Evolutionary conservation across 352 stramenopile genomes (phyloP).

Genomic region (Phytophthora sansomeana): DNA sequence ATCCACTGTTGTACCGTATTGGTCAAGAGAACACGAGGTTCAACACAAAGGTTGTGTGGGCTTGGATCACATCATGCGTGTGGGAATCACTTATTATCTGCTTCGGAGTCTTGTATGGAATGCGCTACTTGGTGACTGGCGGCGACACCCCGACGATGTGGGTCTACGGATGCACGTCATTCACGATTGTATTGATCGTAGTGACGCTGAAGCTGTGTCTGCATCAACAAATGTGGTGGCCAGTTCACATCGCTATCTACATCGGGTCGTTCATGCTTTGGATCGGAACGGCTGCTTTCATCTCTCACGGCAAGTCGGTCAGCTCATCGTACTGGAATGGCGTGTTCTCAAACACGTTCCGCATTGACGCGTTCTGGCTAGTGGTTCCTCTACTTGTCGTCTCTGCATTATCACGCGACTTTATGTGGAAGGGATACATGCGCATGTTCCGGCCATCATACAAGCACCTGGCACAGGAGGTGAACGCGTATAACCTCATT

Average conservation of each 20-base stretch:
- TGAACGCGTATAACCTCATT: slow-evolving; percentile 69
- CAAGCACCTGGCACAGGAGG: slow-evolving; percentile 88
- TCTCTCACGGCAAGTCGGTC: slow-evolving; percentile 75
- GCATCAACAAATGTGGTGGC: slow-evolving; percentile 89
- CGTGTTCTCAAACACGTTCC: slow-evolving; percentile 79
- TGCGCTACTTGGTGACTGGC: slow-evolving; percentile 77
- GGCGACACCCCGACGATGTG: slow-evolving; percentile 94
- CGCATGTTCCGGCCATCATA: slow-evolving; percentile 85
- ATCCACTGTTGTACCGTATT: slow-evolving; percentile 85
- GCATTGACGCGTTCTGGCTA: slow-evolving; percentile 77
- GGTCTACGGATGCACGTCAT: slow-evolving; percentile 94
- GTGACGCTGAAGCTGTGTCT: slow-evolving; percentile 95
- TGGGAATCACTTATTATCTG: slow-evolving; percentile 89
- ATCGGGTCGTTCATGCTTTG: slow-evolving; percentile 71
- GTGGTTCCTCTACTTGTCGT: slow-evolving; percentile 78
- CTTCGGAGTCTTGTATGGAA: slow-evolving; percentile 84
- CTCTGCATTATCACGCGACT: slow-evolving; percentile 74
- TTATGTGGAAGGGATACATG: slow-evolving; percentile 86
- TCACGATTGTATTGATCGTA: slow-evolving; percentile 95
- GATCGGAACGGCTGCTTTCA: slow-evolving; percentile 76
- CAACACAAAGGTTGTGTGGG: slow-evolving; percentile 87
- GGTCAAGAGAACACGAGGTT: slow-evolving; percentile 87
- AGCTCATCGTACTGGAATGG: slow-evolving; percentile 88
- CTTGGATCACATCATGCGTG: slow-evolving; percentile 82
- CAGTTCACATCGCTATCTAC: slow-evolving; percentile 78